Evolutionary conservation across 2,329 filamentous ascomycete genomes (phyloP), one percentile per base, ranked within the genome.

Genomic region (Paracoccidioides brasiliensis): DNA sequence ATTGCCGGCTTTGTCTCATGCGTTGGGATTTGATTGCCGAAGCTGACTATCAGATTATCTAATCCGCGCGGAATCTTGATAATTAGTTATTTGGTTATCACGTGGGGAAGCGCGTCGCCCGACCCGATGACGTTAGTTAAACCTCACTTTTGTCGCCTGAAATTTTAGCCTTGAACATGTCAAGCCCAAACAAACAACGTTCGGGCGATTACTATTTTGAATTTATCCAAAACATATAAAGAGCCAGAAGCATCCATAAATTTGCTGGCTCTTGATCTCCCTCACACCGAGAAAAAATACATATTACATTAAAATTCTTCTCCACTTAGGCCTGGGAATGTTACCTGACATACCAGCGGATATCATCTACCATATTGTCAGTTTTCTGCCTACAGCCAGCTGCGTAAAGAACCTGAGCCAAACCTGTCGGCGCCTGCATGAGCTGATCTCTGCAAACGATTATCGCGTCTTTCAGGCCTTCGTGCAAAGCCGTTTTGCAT

Each of bases 391-490:
- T 1, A 73, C 72, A 10, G 73, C 74, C 4, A 72, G 68, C 53
- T 69, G 71, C 28, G 61, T 81, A 42, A 62, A 69, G 12, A 64
- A 67, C 56, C 67, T 82, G 15, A 69, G 74, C 3, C 68, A 68
- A 41, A 76, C 75, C 14, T 78, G 72, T 60, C 74, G 65, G 51
- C 68, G 66, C 41, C 65, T 81, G 9, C 65, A 78, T 60, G 59
- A 64, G 7, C 73, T 76, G 55, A 66, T 79, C 40, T 66, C 72
- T 5, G 70, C 72, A 44, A 71, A 76, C 55, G 73, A 78, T 48
- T 79, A 76, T 67, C 70, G 73, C 37, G 68, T 74, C 9, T 73
- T 72, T 51, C 69, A 67, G 48, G 69, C 68, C 2, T 80, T 81
- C 59, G 66, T 76, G 0, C 69, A 74, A 56, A 72, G 63, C 42